phyloP scores from a whole-genome alignment of 306 rosid genomes.

The Alnus glutinosa region DNA sequence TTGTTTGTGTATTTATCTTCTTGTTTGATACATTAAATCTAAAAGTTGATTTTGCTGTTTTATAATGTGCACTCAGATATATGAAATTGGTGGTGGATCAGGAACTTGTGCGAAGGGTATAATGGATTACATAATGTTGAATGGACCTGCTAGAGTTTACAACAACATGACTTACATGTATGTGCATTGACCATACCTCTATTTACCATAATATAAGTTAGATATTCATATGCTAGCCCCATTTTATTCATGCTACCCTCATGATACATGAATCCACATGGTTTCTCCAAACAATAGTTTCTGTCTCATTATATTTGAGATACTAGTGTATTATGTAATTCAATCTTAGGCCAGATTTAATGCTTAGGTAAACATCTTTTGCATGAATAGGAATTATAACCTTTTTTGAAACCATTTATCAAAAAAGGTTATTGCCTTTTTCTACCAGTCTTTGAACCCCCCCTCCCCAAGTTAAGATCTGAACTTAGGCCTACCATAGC shows the following conservation, averaged over 20 bases:
- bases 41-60: conserved; percentile 39
- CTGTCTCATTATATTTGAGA: neutral
- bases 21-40: conserved; percentile 23
- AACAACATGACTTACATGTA: conserved; percentile 88
- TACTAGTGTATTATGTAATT: neutral
- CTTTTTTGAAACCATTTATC: too few relatives aligned
- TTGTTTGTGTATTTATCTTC: neutral
- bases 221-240: neutral
- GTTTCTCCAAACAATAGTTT: neutral
- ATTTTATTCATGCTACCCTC: neutral
- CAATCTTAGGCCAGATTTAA: neutral
- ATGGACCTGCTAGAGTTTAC: conserved; percentile 86
- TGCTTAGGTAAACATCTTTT: neutral
- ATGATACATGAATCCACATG: neutral
- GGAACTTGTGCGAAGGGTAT: conserved; percentile 99
- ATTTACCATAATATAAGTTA: conserved; percentile 26
- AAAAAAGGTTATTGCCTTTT: too few relatives aligned
- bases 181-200: conserved; percentile 42
- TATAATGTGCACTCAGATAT: conserved; percentile 71
- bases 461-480: too few relatives aligned
- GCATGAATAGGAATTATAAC: too few relatives aligned
- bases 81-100: conserved; percentile 99
- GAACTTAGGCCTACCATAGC: too few relatives aligned
- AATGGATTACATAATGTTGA: conserved; percentile 95
- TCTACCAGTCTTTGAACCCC: too few relatives aligned